A percentile compares a stretch with the other conserved stretches of the same genome.
phyloP scores from a whole-genome alignment of 2,329 filamentous ascomycete genomes.

The Ophiostoma ulmi region DNA sequence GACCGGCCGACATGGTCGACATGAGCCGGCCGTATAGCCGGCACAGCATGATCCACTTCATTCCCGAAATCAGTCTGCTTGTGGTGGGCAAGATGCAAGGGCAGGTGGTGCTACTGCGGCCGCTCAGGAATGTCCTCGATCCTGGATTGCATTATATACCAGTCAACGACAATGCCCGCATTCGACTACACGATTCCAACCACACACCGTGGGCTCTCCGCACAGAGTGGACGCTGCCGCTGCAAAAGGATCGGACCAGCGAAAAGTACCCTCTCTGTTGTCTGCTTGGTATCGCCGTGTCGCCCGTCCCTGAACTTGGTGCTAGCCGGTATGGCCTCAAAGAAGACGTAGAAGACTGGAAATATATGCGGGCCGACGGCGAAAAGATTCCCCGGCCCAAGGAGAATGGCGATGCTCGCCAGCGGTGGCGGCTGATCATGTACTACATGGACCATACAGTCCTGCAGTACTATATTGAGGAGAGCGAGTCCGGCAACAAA shows the following conservation, averaged over 20 bases:
- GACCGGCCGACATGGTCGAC: slow-evolving; percentile 31
- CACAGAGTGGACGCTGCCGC: slow-evolving; percentile 50
- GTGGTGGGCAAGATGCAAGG: slow-evolving; percentile 63
- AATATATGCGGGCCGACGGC: not conserved
- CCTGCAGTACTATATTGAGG: slow-evolving; percentile 49
- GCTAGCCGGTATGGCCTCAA: slow-evolving; percentile 30
- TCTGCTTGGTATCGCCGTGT: slow-evolving; percentile 63
- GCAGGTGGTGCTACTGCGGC: slow-evolving; percentile 55
- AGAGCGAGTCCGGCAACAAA: not conserved
- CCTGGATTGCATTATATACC: not conserved
- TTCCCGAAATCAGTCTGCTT: slow-evolving; percentile 66
- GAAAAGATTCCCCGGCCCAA: slow-evolving; percentile 31
- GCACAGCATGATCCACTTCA: slow-evolving; percentile 57
- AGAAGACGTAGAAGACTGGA: slow-evolving; percentile 13
- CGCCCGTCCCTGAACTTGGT: slow-evolving; percentile 52
- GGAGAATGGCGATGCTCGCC: not conserved
- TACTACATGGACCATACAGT: slow-evolving; percentile 67
- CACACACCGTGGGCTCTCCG: slow-evolving; percentile 38
- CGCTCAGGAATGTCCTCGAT: slow-evolving; percentile 44
- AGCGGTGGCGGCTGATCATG: slow-evolving; percentile 63
- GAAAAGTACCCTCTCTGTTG: slow-evolving; percentile 40
- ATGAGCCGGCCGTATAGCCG: slow-evolving; percentile 38
- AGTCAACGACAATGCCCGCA: not conserved
- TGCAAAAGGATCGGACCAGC: slow-evolving; percentile 23
- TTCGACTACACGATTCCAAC: not conserved